Evolutionary conservation across 2,329 filamentous ascomycete genomes (phyloP), one percentile per base, ranked within the genome.

Genomic region (Fusarium albidum): DNA sequence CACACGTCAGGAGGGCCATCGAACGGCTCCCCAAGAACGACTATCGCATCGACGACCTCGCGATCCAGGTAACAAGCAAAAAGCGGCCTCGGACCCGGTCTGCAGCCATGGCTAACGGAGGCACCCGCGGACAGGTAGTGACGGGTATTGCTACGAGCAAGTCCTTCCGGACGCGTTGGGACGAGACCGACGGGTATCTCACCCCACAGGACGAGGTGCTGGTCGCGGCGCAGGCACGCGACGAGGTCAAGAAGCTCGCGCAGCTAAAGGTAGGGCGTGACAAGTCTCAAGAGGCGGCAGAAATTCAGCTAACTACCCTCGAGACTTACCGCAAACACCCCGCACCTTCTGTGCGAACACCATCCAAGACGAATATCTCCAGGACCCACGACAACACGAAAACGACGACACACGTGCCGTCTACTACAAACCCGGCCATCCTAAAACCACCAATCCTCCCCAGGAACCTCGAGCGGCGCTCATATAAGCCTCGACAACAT

Each of bases 21-120:
- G 27, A 54, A 3, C 26, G 54, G n/a, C 43, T 77, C 1, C 55
- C 69, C 2, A 18, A 26, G 3, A 56, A 55, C 2, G 40, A 52
- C 28, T 71, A 69, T 11, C 59, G 60, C 7, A 38, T 67, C 9
- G 47, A 70, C 12, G 59, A 66, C 3, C 68, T 77, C 25, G 67
- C 69, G 4, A 45, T 66, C 18, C 58, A 66, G 61, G 73, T 75
- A 69, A 43, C 55, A 35, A n/a, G n/a, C n/a, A n/a, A n/a, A n/a
- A 11, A 41, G 12, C 29, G 25, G 28, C 15, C 12, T 21, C 33
- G 14, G 4, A 10, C 10, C 14, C 7, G 4, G n/a, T 9, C 26
- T 15, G 15, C 17, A 7, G 37, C 33, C 49, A 11, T 37, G 5
- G 40, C 54, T 63, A 47, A 65, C 35, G 14, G n/a, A 31, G 14